Base-by-base conservation (phyloP, 176 grass and related monocot genomes). In the Triticum timopheevii region DNA sequence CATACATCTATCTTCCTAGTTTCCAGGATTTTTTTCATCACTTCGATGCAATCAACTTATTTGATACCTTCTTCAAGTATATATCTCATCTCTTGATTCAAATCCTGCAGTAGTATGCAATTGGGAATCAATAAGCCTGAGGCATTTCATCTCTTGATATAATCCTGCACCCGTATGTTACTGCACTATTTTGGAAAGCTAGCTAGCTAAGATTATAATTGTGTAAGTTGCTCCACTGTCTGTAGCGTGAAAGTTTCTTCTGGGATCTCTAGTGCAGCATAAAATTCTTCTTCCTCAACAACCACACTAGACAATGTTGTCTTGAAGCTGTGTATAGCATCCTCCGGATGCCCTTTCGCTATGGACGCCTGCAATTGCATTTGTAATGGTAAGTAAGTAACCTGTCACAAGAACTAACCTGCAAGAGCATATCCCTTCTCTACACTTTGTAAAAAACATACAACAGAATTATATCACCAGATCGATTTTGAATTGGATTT, bases 281-380 rank as follows among this genome's bases (percentile, higher is more conserved):
- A 42, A 39, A 84, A 68, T 16, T 90, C 36, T 66, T 85, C 66
- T 22, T 92, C 92, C 56, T 74, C 69, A 44, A 88, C 39, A 28
- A 35, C 50, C 66, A 58, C 65, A 79, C 62, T 31, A 30, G 87
- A 22, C 10, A 90, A 67, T 20, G 80, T 82, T 69, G 45, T 66
- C 81, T 58, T 88, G 82, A 81, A 91, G 66, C 54, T 89, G 27
- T 44, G 81, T 62, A 63, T 82, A 72, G 87, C 89, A 86, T 97
- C 85, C 35, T 82, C 87, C 24, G 80, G 87, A 82, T 90, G 54
- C 33, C 92, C 94, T 88, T 90, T 94, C 5, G 92, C 94, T 50
- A 94, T 62, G 62, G 85, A 88, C 79, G 87, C 94, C 94, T 94
- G 83, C 58, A 87, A 38, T 91, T 89, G 67, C 45, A 86, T 58